phyloP scores from a whole-genome alignment of 2,329 filamentous ascomycete genomes.

The Microcyclosporella mali region DNA sequence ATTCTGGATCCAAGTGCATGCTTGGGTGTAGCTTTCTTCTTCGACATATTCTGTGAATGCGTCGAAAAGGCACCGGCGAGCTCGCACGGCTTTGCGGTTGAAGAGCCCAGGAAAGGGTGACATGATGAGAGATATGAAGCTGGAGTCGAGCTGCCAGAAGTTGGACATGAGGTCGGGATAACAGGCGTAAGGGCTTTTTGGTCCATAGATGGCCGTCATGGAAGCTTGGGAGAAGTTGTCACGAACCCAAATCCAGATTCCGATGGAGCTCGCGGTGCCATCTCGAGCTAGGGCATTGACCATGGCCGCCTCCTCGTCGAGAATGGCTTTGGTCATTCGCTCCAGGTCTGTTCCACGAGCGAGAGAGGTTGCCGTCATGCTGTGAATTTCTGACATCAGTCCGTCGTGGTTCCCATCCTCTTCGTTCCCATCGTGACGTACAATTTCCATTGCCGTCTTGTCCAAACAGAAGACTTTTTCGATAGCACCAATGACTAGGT shows the following conservation, averaged over 20 bases:
- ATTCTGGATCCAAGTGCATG: slow-evolving; percentile 22
- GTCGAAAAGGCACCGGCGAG: slow-evolving; percentile 28
- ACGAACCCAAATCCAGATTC: slow-evolving; percentile 38
- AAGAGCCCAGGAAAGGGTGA: slow-evolving; percentile 33
- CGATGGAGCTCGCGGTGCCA: slow-evolving; percentile 26
- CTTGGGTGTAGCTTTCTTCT: slow-evolving; percentile 19
- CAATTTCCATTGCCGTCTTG: slow-evolving; percentile 26
- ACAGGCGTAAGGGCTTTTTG: slow-evolving; percentile 36
- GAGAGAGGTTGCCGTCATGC: slow-evolving; percentile 1
- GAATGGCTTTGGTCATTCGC: neutral
- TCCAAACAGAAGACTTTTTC: slow-evolving; percentile 36
- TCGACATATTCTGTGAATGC: slow-evolving; percentile 28
- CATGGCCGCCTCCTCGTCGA: slow-evolving; percentile 1
- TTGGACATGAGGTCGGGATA: slow-evolving; percentile 33
- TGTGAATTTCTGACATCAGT: slow-evolving; percentile 1
- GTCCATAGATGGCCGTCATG: slow-evolving; percentile 39
- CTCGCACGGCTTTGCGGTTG: slow-evolving; percentile 35
- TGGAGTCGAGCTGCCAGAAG: slow-evolving; percentile 41
- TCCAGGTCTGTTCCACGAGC: neutral
- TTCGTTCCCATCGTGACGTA: slow-evolving; percentile 18
- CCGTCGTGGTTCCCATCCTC: neutral
- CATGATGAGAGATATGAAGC: slow-evolving; percentile 16
- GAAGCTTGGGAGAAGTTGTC: slow-evolving; percentile 37
- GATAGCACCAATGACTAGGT: slow-evolving; percentile 36
- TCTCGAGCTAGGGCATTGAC: slow-evolving; percentile 9